phyloP scores from a whole-genome alignment of 2,329 filamentous ascomycete genomes.

The Coniella lustricola region DNA sequence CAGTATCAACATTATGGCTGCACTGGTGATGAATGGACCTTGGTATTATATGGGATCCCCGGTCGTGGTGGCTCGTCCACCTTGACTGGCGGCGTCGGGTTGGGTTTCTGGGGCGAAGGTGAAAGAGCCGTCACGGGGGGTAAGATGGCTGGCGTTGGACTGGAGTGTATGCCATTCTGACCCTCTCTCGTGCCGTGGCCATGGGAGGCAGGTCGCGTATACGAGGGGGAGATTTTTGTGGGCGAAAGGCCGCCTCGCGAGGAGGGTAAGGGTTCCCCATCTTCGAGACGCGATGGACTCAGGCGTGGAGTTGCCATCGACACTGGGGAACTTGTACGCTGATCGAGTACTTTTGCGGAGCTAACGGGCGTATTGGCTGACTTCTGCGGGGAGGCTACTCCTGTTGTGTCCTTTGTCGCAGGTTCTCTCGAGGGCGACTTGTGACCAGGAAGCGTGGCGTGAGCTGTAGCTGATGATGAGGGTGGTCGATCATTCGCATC shows the following conservation, averaged over 20 bases:
- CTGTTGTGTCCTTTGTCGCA: constrained; percentile 22
- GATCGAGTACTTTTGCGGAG: constrained; percentile 13
- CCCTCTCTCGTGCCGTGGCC: constrained; percentile 22
- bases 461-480: constrained; percentile 17
- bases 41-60: constrained; percentile 4
- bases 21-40: constrained; percentile 3
- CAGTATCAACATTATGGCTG: background rate
- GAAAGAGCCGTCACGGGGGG: constrained; percentile 52
- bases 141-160: constrained; percentile 38
- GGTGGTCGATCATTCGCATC: constrained; percentile 9
- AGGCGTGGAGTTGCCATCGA: constrained; percentile 16
- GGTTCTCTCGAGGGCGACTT: constrained; percentile 24
- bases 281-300: constrained; percentile 21
- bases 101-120: constrained; percentile 49
- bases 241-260: constrained; percentile 43
- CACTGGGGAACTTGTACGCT: constrained; percentile 20
- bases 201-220: constrained; percentile 18
- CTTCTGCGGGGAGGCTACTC: constrained; percentile 16
- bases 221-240: constrained; percentile 43
- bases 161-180: constrained; percentile 21
- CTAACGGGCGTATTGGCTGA: constrained; percentile 11
- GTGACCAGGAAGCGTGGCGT: constrained; percentile 16
- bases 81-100: constrained; percentile 56
- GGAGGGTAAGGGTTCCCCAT: constrained; percentile 33
- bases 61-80: constrained; percentile 26